Base-by-base conservation (phyloP, 1,284 basidiomycete species). In the Pseudozyma tsukubaensis region DNA sequence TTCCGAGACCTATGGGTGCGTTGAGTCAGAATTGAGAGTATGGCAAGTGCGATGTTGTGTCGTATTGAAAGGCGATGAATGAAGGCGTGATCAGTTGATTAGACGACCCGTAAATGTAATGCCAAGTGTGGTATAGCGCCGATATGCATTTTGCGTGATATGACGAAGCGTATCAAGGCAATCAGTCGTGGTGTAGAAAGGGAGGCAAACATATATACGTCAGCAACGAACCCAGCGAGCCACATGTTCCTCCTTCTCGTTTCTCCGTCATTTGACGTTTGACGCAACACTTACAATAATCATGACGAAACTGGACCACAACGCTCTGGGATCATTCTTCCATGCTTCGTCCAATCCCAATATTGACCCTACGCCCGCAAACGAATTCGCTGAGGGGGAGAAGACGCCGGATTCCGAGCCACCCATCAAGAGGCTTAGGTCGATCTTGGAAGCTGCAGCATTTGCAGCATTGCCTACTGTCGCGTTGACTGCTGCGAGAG, bases 1-100 rank as follows among this genome's bases (percentile, higher is more conserved):
- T 68, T 87, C 86, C 14, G 84, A 85, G 39, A 86, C 82, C 79
- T 81, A 56, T 29, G 36, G 18, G 34, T 13, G 4, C 11, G 34
- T 1, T 18, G 21, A 40, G 16, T n/a, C 24, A 29, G 24, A 6
- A 29, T 29, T 6, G 24, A 29, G 24, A 29, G 24, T 6, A 29
- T 6, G 6, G 24, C 24, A 29, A 29, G 24, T 29, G 24, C 24
- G n/a, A n/a, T n/a, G n/a, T n/a, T n/a, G n/a, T n/a, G 19, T 45
- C 37, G 16, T 39, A 9, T 10, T 40, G 39, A 40, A 7, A 40
- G 39, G 39, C 12, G 12, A 3, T 13, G 8, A 8, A 40, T 3
- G 13, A 40, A 8, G 8, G 12, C 39, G 24, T 29, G 24, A 29
- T 6, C 3, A 3, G 24, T 29, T 29, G 24, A 29, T 3, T 3